phyloP scores from a whole-genome alignment of 2,329 filamentous ascomycete species.

The Atkinsonella hypoxylon region DNA sequence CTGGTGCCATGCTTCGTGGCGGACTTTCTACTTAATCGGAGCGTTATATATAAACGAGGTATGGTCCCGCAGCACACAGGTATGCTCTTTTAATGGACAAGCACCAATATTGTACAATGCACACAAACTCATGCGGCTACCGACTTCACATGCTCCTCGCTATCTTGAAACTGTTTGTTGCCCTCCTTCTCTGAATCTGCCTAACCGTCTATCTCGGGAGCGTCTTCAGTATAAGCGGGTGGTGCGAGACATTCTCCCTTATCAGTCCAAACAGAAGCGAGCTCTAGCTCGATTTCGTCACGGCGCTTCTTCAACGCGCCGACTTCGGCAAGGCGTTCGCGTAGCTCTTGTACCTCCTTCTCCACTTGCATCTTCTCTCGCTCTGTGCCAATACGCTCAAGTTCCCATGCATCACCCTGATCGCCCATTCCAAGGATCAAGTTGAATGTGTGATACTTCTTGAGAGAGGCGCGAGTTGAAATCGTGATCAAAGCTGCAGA shows the following conservation, averaged over 20 bases:
- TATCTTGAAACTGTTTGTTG: not conserved
- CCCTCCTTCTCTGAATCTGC: not conserved
- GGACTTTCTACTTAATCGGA: too few relatives aligned
- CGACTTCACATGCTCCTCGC: not conserved
- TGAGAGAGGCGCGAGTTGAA: conserved; percentile 84
- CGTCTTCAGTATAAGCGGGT: conserved; percentile 28
- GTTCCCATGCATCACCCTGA: conserved; percentile 77
- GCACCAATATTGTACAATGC: not conserved
- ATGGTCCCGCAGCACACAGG: too few relatives aligned
- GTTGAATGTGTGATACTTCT: conserved; percentile 91
- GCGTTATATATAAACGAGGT: too few relatives aligned
- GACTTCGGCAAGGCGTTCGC: conserved; percentile 68
- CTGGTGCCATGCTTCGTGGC: too few relatives aligned
- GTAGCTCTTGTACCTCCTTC: conserved; percentile 76
- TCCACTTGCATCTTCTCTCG: conserved; percentile 89
- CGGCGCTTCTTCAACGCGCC: conserved; percentile 71
- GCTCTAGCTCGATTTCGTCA: conserved; percentile 71
- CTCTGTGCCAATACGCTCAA: conserved; percentile 87
- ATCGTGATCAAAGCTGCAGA: conserved; percentile 78
- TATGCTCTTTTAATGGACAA: too few relatives aligned
- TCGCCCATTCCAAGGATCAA: conserved; percentile 73
- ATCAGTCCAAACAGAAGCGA: conserved; percentile 52
- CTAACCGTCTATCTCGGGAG: conserved; percentile 1
- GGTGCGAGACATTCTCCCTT: conserved; percentile 35
- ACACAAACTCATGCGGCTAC: not conserved